A percentile compares a stretch with the other conserved stretches of the same genome.
These are phyloP conservation scores for Marasmius fiardii DNA, from an alignment of 1,284 basidiomycete genomes.

Conservation along the genomic window DNA sequence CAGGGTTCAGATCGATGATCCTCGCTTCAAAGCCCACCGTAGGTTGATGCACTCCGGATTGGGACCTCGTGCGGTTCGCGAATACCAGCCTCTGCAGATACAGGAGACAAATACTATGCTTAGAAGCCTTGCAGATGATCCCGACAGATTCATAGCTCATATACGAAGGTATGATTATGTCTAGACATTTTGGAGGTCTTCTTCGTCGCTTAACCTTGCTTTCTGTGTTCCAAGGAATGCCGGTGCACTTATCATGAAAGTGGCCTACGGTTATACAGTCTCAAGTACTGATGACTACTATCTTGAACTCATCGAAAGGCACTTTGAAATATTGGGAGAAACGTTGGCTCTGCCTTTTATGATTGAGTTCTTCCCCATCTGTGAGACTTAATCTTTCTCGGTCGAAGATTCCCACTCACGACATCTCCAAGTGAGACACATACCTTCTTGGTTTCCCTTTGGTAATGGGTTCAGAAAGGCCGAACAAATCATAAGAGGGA, in stretches of 20 bases:
- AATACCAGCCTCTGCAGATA: constrained; percentile 26
- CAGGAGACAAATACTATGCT: constrained; percentile 26
- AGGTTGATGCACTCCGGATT: constrained; percentile 30
- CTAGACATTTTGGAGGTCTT: neutral
- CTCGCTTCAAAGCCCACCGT: neutral
- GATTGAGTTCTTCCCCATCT: constrained; percentile 17
- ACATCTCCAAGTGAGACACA: constrained; percentile 38
- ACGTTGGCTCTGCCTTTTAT: constrained; percentile 22
- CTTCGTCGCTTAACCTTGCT: neutral
- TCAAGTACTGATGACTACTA: constrained; percentile 29
- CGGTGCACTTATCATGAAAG: constrained; percentile 32
- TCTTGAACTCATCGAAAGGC: constrained; percentile 26
- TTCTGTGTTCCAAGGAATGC: constrained; percentile 20
- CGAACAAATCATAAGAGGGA: constrained; percentile 16
- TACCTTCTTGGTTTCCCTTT: constrained; percentile 42
- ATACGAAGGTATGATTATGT: constrained; percentile 24
- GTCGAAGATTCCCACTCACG: too few species aligned
- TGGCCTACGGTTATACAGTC: constrained; percentile 36
- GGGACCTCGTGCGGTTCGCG: constrained; percentile 26
- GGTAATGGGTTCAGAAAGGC: constrained; percentile 32
- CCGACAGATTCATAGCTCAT: constrained; percentile 26
- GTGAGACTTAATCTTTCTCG: constrained; percentile 1
- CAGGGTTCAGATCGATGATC: neutral
- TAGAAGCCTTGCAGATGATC: constrained; percentile 23
- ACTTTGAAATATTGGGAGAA: constrained; percentile 16